A percentile compares a stretch with the other conserved stretches of the same genome.
Conservation (phyloP, 306 rosid species). For the Castanea sativa region DNA sequence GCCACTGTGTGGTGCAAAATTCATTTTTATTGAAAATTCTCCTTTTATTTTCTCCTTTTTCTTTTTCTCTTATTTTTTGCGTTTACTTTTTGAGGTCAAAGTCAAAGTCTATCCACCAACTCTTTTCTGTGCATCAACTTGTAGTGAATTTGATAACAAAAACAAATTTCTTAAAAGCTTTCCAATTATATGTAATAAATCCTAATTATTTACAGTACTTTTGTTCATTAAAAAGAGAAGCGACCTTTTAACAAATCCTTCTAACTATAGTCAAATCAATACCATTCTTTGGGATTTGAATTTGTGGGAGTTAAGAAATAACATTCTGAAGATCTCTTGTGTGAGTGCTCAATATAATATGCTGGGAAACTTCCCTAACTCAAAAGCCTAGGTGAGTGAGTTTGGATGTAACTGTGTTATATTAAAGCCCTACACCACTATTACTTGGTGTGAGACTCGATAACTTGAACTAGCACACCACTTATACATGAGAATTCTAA, state of each 20-base stretch:
- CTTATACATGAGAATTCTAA: neutral
- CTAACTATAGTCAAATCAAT: neutral
- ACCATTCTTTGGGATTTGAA: neutral
- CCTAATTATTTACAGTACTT: neutral
- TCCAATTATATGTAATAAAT: neutral
- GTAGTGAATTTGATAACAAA: neutral
- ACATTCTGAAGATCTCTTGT: neutral
- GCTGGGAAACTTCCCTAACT: neutral
- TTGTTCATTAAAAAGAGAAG: neutral
- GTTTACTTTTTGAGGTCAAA: neutral
- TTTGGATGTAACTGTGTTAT: neutral
- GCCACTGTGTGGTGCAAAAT: neutral
- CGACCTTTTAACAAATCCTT: neutral
- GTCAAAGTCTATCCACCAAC: neutral
- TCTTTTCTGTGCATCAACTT: neutral
- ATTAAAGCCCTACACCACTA: neutral
- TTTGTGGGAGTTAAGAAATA: neutral
- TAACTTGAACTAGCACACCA: neutral
- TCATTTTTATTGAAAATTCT: neutral
- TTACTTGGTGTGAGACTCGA: neutral
- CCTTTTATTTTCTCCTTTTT: neutral
- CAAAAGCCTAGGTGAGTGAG: neutral
- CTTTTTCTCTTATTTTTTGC: neutral
- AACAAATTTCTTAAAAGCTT: neutral
- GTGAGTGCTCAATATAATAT: neutral